Evolutionary conservation across 331 rosid genomes (phyloP).

Genomic region (Telfairia occidentalis): DNA sequence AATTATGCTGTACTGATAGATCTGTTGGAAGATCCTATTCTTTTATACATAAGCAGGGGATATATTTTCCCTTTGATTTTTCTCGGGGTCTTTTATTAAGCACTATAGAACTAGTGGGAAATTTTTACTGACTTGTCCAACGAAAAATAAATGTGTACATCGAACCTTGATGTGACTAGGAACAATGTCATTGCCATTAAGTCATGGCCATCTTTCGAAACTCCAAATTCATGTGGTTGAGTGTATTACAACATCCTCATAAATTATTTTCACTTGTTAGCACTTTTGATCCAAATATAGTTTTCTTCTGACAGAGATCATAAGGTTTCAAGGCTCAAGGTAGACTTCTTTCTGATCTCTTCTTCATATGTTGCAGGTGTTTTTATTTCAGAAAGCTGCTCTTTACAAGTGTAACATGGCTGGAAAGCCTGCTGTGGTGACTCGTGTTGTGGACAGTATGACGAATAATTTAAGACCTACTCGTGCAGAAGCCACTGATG

Average conservation of each 20-base stretch:
- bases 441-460: conserved; percentile 99
- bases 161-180: not conserved
- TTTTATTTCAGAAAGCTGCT: conserved; percentile 87
- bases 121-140: not conserved
- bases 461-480: conserved; percentile 98
- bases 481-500: conserved; percentile 99
- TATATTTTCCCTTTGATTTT: not conserved
- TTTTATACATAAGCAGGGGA: not conserved
- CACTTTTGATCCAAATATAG: not conserved
- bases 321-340: not conserved
- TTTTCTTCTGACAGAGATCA: not conserved
- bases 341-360: conserved; percentile 18
- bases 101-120: not conserved
- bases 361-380: conserved; percentile 47
- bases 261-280: not conserved
- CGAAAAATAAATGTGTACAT: not conserved
- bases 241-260: not conserved
- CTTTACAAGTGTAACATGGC: conserved; percentile 99
- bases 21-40: not conserved
- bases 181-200: not conserved
- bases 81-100: not conserved
- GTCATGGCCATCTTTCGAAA: not conserved
- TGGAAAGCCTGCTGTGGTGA: conserved; percentile 95
- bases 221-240: not conserved
- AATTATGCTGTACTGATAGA: not conserved